Base-by-base conservation (phyloP, 129 eudicot species). In the Heracleum sosnowskyi region DNA sequence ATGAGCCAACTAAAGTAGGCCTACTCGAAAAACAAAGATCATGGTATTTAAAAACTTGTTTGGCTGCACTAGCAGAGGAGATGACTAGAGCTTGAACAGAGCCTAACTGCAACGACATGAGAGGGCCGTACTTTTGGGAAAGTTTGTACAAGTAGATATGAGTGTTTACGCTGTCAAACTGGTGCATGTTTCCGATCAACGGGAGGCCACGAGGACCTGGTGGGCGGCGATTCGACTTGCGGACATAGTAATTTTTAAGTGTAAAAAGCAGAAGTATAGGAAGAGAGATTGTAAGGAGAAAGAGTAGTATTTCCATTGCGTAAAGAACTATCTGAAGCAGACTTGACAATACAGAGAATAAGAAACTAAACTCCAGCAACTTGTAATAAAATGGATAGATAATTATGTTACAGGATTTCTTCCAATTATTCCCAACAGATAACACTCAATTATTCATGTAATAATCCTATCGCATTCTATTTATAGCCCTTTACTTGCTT, bases 181-280 rank as follows among this genome's bases (percentile, higher is more conserved):
- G 75, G 74, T 63, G 76, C 29, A 81, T 33, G 76, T 81, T 68
- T 22, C 84, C 84, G 2, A 81, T 76, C 31, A 81, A 17, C 3
- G 84, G 84, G 28, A 81, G 84, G 12, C 76, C 55, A 31, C 41
- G 55, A 4, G 84, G 84, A 16, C 84, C 84, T 20, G 84, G 84
- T 29, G 80, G 76, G 24, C 39, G 41, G 35, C 1, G 33, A 22
- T 12, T 47, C 0, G 0, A 2, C 33, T 28, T 20, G 18, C n/a
- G n/a, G n/a, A n/a, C n/a, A n/a, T n/a, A n/a, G n/a, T 26, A 47
- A 17, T 57, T 57, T 57, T 13, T 57, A 7, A 7, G 11, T 7
- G 2, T 57, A 15, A 22, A n/a, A 57, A 57, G 66, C 4, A 57
- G 7, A 24, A 57, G 5, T 9, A 57, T 10, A 26, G 66, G 66